Base-by-base conservation (phyloP, 352 stramenopile species). In the Phytophthora fragariaefolia region DNA sequence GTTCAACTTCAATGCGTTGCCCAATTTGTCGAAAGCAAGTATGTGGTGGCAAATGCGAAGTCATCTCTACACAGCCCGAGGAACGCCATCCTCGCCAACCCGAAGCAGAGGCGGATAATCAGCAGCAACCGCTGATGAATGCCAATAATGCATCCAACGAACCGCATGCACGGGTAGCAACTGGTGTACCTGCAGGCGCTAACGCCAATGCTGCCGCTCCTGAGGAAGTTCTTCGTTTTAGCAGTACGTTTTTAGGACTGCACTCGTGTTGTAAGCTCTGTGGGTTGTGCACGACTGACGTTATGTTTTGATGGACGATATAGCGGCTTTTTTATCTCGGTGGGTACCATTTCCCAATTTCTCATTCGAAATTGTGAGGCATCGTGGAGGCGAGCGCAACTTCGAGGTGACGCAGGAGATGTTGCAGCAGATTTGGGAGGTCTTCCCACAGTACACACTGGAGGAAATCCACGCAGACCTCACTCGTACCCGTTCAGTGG, bases 351-450 rank as follows among this genome's bases (percentile, higher is more conserved):
- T 93, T 46, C 85, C 85, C 1, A 87, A 85, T 43, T 74, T 93
- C 23, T 89, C 82, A 22, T 91, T 93, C 23, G 85, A 93, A 55
- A 91, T 93, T 28, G 80, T 91, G 18, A 81, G 85, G 6, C 83
- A 89, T 40, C 80, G 69, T 3, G 53, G 64, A 1, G 46, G 18
- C 43, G 40, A 30, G 3, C 64, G 60, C 28, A 78, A 76, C 15
- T 80, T 89, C 7, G 73, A 71, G n/a, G 82, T 90, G 60, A 91
- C 74, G 0, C 78, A 82, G 0, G 83, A 89, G 57, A 93, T 91
- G 81, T 23, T 91, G 12, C 83, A 90, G 46, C 85, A 86, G 30
- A 85, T 93, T 12, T 87, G 76, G 62, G 83, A 93, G 23, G 74
- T 93, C 12, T 93, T 93, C 30, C 85, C 85, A 2, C 85, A 93